Evolutionary conservation across 1,139 yeast species (phyloP).

Genomic region (Spathaspora sp.): DNA sequence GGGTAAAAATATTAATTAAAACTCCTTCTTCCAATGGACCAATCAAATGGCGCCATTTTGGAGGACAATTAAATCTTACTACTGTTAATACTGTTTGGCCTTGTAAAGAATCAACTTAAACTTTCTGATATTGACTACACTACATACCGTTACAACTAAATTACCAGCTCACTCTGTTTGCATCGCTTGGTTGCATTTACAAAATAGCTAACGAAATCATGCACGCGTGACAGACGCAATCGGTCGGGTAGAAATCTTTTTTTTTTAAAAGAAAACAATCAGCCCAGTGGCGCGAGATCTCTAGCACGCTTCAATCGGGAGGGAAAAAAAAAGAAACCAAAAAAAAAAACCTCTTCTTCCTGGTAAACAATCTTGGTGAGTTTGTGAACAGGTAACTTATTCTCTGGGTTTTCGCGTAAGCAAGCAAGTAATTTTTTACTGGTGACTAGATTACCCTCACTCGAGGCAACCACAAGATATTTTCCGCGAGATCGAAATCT

Average conservation of each 20-base stretch:
- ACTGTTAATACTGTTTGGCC: background rate
- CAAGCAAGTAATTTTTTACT: background rate
- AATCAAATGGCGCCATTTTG: slow-evolving; percentile 1
- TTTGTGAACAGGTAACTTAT: background rate
- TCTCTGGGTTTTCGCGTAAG: background rate
- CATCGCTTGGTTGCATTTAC: no score
- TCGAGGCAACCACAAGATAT: background rate
- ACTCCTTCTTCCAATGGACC: background rate
- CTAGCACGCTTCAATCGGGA: background rate
- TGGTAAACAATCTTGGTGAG: background rate
- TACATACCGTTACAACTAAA: no score
- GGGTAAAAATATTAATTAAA: background rate
- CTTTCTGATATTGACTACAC: no score
- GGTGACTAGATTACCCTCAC: background rate
- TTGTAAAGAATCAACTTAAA: no score
- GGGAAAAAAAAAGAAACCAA: background rate
- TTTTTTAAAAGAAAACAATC: no score
- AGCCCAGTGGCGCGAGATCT: background rate
- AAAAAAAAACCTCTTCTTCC: slow-evolving; percentile 1
- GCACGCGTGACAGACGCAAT: background rate
- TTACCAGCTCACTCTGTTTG: no score
- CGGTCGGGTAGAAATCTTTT: no score
- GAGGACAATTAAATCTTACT: background rate
- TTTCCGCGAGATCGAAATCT: background rate
- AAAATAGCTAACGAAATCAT: no score